Evolutionary conservation across 192 early-diverging fungal species (phyloP).

Genomic region (Entrophospora sp.): DNA sequence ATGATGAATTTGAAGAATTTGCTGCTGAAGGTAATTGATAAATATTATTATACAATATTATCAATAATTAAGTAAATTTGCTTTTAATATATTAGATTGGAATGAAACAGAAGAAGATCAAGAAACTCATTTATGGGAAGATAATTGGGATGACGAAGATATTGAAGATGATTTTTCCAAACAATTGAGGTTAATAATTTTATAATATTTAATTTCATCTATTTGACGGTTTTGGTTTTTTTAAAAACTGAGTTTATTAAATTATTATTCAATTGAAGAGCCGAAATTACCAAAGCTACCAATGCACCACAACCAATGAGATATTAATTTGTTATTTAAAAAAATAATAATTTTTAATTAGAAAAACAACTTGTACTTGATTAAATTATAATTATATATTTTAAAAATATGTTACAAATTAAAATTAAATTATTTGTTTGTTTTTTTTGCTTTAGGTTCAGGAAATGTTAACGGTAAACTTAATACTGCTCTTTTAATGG

Average conservation of each 20-base stretch:
- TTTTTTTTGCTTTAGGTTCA: constrained; percentile 25
- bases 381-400: too few species aligned
- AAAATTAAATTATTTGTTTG: background rate
- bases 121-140: constrained; percentile 70
- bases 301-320: constrained; percentile 19
- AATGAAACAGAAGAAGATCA: constrained; percentile 68
- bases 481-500: constrained; percentile 26
- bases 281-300: constrained; percentile 11
- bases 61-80: background rate
- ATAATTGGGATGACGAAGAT: constrained; percentile 90
- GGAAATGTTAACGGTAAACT: constrained; percentile 29
- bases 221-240: background rate
- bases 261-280: background rate
- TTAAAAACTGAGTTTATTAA: background rate
- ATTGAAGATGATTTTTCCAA: constrained; percentile 87
- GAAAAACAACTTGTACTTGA: too few species aligned
- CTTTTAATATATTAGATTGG: constrained; percentile 55
- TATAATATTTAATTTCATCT: too few species aligned
- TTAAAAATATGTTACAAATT: too few species aligned
- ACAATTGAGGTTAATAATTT: constrained; percentile 52
- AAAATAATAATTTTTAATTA: background rate
- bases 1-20: constrained; percentile 96
- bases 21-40: constrained; percentile 57
- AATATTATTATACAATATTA: background rate
- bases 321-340: background rate